These are phyloP conservation scores for Ophiostoma piceae DNA, from an alignment of 2,329 filamentous ascomycete species.

Conservation along the genomic window DNA sequence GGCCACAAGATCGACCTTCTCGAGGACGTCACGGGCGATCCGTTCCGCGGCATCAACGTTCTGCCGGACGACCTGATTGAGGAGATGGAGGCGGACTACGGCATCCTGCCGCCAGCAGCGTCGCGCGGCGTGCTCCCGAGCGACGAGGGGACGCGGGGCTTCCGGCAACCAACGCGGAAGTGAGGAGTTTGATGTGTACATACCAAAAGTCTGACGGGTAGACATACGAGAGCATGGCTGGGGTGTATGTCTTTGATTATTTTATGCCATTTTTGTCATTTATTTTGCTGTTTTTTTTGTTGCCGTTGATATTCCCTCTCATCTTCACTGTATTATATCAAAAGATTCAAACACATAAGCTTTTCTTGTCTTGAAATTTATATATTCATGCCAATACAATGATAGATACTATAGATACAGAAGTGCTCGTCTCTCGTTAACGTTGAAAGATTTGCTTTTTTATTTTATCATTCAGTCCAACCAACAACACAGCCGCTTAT, in stretches of 20 bases:
- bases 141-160: slow-evolving; percentile 39
- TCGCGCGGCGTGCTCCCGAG: slow-evolving; percentile 16
- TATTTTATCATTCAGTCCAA: background rate
- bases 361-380: background rate
- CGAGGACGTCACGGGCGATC: slow-evolving; percentile 45
- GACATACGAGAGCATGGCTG: background rate
- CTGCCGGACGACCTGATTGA: slow-evolving; percentile 30
- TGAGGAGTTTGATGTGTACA: background rate
- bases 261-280: background rate
- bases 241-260: background rate
- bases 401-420: slow-evolving; percentile 16
- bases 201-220: background rate
- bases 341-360: background rate
- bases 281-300: background rate
- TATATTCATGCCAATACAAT: slow-evolving; percentile 12
- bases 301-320: background rate
- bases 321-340: background rate
- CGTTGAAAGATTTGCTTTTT: background rate
- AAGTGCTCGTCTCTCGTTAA: background rate
- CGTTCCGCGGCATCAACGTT: slow-evolving; percentile 27
- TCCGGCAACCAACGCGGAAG: slow-evolving; percentile 45
- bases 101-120: slow-evolving; percentile 17
- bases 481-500: background rate
- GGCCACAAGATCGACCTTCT: slow-evolving; percentile 64
- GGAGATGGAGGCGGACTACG: slow-evolving; percentile 35